phyloP scores from a whole-genome alignment of 2,329 filamentous ascomycete species.

The Penicillium sclerotiorum region DNA sequence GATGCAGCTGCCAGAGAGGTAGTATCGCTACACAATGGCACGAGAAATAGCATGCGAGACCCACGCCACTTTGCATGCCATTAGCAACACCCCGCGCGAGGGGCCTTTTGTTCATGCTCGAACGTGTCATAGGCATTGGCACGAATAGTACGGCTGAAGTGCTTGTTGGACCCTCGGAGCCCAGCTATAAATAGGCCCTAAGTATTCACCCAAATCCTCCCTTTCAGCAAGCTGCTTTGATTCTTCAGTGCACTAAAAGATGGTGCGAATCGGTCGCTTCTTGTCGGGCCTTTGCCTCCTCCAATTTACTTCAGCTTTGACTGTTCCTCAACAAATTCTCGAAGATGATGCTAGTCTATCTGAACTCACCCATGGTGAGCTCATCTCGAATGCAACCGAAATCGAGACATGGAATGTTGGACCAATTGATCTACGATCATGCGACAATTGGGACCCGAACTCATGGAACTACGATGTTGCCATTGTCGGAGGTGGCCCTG shows the following conservation, averaged over 20 bases:
- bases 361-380: neutral
- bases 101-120: too few relatives aligned
- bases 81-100: too few relatives aligned
- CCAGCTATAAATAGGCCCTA: too few relatives aligned
- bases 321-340: slow-evolving; percentile 5
- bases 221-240: too few relatives aligned
- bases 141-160: too few relatives aligned
- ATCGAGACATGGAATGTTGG: neutral
- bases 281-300: neutral
- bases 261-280: neutral
- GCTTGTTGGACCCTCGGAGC: too few relatives aligned
- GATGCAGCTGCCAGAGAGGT: too few relatives aligned
- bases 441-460: slow-evolving; percentile 3
- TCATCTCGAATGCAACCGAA: neutral
- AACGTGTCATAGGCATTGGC: too few relatives aligned
- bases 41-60: too few relatives aligned
- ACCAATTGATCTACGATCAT: neutral
- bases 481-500: slow-evolving; percentile 56
- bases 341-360: neutral
- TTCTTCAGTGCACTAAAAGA: neutral
- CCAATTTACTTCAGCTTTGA: slow-evolving; percentile 2
- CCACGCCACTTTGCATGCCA: too few relatives aligned
- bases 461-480: slow-evolving; percentile 10
- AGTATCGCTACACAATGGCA: too few relatives aligned
- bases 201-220: too few relatives aligned